These are phyloP conservation scores for Suhomyces faveliae DNA, from an alignment of 805 yeast species.

Conservation along the genomic window DNA sequence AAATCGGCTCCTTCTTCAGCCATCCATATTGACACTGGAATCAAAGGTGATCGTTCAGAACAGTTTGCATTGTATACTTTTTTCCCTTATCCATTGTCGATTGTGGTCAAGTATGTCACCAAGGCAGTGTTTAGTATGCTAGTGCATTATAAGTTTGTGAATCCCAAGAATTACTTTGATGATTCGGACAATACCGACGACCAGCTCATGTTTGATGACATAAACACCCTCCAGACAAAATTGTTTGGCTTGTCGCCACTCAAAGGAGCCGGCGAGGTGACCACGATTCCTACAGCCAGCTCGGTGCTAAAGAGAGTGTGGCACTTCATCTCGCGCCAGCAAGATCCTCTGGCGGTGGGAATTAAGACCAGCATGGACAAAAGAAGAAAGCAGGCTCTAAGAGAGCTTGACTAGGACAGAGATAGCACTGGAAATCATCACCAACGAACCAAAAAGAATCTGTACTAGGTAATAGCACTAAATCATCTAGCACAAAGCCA, in stretches of 20 bases:
- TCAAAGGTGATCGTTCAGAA: conserved; percentile 27
- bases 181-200: conserved; percentile 23
- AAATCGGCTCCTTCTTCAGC: conserved; percentile 5
- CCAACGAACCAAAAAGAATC: not conserved
- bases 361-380: conserved; percentile 35
- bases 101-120: conserved; percentile 20
- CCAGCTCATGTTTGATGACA: conserved; percentile 24
- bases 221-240: conserved; percentile 32
- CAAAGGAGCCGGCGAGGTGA: conserved; percentile 39
- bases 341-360: conserved; percentile 8
- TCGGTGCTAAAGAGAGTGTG: conserved; percentile 20
- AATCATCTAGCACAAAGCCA: too few species aligned
- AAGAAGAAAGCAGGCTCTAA: conserved; percentile 41
- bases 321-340: conserved; percentile 22
- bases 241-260: conserved; percentile 41
- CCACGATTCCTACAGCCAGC: conserved; percentile 29
- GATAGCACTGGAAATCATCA: not conserved
- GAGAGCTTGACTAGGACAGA: conserved; percentile 31
- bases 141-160: conserved; percentile 21
- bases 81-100: conserved; percentile 41
- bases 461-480: too few species aligned
- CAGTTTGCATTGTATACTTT: conserved; percentile 39
- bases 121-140: conserved; percentile 19
- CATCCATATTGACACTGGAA: conserved; percentile 8
- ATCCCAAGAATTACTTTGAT: conserved; percentile 20